phyloP scores from a whole-genome alignment of 2,329 filamentous ascomycete genomes.

The Colletotrichum liriopes region DNA sequence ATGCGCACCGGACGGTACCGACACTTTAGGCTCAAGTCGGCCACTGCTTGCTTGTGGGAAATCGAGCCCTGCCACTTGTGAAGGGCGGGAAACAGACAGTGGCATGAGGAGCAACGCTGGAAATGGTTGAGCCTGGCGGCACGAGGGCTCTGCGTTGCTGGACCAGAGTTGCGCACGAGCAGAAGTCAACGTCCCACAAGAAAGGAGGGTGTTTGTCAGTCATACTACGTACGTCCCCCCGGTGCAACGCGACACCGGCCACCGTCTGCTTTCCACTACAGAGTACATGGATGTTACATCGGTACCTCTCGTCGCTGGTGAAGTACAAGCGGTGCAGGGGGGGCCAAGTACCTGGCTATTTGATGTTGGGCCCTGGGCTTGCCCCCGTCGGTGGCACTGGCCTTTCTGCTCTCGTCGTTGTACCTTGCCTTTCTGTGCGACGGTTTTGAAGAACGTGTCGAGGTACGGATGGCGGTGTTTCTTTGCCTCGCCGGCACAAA shows the following conservation, averaged over 20 bases:
- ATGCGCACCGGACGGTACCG: neutral
- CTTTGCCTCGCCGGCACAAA: neutral
- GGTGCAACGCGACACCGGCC: constrained; percentile 33
- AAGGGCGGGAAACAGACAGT: neutral
- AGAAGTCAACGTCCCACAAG: constrained; percentile 31
- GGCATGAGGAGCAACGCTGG: neutral
- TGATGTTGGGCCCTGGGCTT: constrained; percentile 18
- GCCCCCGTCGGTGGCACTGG: constrained; percentile 16
- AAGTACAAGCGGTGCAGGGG: constrained; percentile 13
- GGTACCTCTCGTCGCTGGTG: neutral
- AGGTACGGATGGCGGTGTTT: neutral
- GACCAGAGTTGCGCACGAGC: constrained; percentile 32
- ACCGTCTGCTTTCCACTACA: neutral
- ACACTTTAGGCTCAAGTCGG: neutral
- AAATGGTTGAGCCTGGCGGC: constrained; percentile 13
- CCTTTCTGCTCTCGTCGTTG: constrained; percentile 25
- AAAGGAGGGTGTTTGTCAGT: constrained; percentile 17
- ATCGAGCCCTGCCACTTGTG: neutral
- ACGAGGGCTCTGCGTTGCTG: constrained; percentile 4
- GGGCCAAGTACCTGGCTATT: constrained; percentile 20
- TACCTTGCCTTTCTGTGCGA: constrained; percentile 16
- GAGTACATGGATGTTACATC: neutral
- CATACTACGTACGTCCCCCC: neutral
- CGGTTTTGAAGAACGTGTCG: neutral
- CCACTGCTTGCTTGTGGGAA: too few relatives aligned